Evolutionary conservation across 202 grass and related monocot genomes (phyloP).

Genomic region (Setaria italica): DNA sequence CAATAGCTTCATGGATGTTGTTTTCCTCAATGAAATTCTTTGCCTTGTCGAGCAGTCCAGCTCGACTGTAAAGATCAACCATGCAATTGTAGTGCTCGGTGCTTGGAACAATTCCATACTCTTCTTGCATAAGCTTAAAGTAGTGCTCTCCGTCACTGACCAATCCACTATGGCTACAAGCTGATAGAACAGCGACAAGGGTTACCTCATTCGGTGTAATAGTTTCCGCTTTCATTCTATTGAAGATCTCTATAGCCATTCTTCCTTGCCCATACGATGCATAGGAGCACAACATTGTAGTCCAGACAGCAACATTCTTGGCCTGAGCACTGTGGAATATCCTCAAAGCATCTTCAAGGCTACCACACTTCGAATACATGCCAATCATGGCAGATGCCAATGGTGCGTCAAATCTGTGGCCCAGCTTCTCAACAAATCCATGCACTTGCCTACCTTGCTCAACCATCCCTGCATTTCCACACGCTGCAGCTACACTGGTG

Average conservation of each 20-base stretch:
- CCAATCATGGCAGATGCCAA: constrained; percentile 62
- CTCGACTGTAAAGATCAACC: constrained; percentile 75
- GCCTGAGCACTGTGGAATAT: constrained; percentile 41
- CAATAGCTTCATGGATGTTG: constrained; percentile 59
- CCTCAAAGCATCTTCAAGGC: constrained; percentile 57
- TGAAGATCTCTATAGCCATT: constrained; percentile 58
- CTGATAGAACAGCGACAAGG: constrained; percentile 60
- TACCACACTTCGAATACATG: constrained; percentile 80
- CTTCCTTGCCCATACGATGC: constrained; percentile 56
- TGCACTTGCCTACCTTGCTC: constrained; percentile 76
- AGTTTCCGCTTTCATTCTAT: constrained; percentile 58
- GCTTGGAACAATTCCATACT: constrained; percentile 59
- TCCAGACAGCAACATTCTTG: constrained; percentile 64
- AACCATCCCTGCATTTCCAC: constrained; percentile 70
- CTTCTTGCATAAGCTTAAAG: constrained; percentile 68
- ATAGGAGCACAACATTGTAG: constrained; percentile 70
- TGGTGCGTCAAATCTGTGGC: constrained; percentile 46
- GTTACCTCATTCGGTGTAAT: constrained; percentile 70
- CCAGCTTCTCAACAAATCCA: constrained; percentile 57
- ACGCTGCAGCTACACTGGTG: constrained; percentile 64
- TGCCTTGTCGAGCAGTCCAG: constrained; percentile 59
- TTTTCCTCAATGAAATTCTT: constrained; percentile 62
- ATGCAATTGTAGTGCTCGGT: constrained; percentile 75
- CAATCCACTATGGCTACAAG: constrained; percentile 69
- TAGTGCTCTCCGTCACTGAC: constrained; percentile 53